phyloP scores from a whole-genome alignment of 2,329 filamentous ascomycete genomes.

The Talaromyces islandicus region DNA sequence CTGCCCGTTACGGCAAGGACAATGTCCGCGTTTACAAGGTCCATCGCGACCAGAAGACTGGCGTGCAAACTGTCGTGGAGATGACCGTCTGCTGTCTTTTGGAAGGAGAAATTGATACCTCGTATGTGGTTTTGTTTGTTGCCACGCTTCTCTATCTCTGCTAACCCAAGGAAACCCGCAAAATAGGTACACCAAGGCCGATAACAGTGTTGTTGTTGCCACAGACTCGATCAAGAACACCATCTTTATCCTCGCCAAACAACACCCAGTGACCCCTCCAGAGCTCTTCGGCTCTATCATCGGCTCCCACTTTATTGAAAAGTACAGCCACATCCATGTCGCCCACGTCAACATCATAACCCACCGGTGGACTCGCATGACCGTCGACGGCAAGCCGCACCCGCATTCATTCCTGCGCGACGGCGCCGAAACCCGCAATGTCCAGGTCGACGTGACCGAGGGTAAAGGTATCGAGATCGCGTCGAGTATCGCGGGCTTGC shows the following conservation, averaged over 20 bases:
- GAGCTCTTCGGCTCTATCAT: slow-evolving; percentile 85
- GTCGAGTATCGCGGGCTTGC: slow-evolving; percentile 72
- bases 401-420: slow-evolving; percentile 93
- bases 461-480: slow-evolving; percentile 66
- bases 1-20: slow-evolving; percentile 62
- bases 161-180: background rate
- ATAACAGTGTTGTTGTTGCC: slow-evolving; percentile 92
- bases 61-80: slow-evolving; percentile 80
- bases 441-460: slow-evolving; percentile 65
- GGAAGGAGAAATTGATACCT: slow-evolving; percentile 83
- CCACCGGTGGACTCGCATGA: slow-evolving; percentile 88
- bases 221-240: slow-evolving; percentile 99
- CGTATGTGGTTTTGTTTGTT: slow-evolving; percentile 45
- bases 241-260: slow-evolving; percentile 89
- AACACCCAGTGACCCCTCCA: slow-evolving; percentile 84
- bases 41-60: slow-evolving; percentile 68
- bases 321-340: slow-evolving; percentile 78
- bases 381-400: slow-evolving; percentile 79
- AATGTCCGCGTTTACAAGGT: slow-evolving; percentile 98
- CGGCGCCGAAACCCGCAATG: slow-evolving; percentile 77
- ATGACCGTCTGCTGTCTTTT: slow-evolving; percentile 92
- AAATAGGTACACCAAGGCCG: slow-evolving; percentile 79
- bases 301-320: slow-evolving; percentile 80
- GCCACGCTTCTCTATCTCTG: background rate
- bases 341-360: slow-evolving; percentile 77